Evolutionary conservation across 2,329 filamentous ascomycete genomes (phyloP).

Genomic region (Aspergillus sp.): DNA sequence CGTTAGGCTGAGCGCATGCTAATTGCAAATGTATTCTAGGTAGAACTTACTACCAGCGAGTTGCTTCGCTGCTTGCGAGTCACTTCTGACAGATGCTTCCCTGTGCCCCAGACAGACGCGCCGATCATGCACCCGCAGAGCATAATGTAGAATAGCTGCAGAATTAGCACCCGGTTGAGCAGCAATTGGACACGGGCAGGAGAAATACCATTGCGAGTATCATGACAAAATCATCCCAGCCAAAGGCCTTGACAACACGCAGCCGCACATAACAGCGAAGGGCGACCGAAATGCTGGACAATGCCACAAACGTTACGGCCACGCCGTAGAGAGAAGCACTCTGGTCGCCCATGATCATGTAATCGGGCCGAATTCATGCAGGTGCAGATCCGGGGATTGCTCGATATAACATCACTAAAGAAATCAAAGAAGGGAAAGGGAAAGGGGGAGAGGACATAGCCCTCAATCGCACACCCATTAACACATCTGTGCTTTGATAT

Average conservation of each 20-base stretch:
- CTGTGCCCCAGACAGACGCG: slow-evolving; percentile 24
- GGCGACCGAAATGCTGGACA: slow-evolving; percentile 39
- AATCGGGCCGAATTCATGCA: neutral
- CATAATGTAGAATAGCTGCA: slow-evolving; percentile 21
- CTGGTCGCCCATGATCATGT: slow-evolving; percentile 8
- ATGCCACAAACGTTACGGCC: slow-evolving; percentile 38
- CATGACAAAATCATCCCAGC: slow-evolving; percentile 37
- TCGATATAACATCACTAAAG: neutral
- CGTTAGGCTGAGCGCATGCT: neutral
- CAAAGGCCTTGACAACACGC: slow-evolving; percentile 39
- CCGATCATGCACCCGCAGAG: slow-evolving; percentile 23
- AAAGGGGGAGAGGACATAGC: too few relatives aligned
- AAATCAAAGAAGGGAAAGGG: too few relatives aligned
- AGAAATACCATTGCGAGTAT: slow-evolving; percentile 28
- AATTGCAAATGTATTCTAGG: neutral
- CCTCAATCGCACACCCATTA: too few relatives aligned
- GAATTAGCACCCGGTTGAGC: neutral
- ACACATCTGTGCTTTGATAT: too few relatives aligned
- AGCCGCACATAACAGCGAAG: slow-evolving; percentile 45
- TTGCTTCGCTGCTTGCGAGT: slow-evolving; percentile 8
- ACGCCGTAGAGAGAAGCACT: slow-evolving; percentile 18
- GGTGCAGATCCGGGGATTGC: neutral
- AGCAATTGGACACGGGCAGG: neutral
- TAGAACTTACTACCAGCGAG: slow-evolving; percentile 18
- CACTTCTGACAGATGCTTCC: slow-evolving; percentile 17